Percentiles rank a stretch among this genome's conserved stretches.
These are phyloP conservation scores for Lasiodiplodia sp. DNA, from an alignment of 2,329 filamentous ascomycete genomes.

Conservation along the genomic window DNA sequence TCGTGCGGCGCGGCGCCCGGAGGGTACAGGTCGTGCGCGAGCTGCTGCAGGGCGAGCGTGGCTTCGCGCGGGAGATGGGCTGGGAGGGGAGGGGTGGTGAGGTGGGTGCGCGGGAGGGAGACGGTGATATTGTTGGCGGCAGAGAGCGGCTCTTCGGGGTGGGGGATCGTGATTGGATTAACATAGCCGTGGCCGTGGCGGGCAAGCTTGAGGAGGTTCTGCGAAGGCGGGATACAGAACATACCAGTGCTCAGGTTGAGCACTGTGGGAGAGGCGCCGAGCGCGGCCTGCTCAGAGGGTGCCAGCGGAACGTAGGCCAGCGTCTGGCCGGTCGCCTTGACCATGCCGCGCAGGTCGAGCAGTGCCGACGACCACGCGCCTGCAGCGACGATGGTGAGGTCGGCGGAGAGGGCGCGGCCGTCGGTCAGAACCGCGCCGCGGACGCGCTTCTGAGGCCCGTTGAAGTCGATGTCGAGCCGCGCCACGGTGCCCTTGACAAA, in stretches of 20 bases:
- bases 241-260: constrained; percentile 75
- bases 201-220: constrained; percentile 55
- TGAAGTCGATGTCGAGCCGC: constrained; percentile 49
- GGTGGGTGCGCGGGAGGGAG: constrained; percentile 57
- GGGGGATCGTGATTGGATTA: constrained; percentile 55
- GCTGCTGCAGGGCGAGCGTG: constrained; percentile 40
- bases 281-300: constrained; percentile 69
- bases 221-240: constrained; percentile 74
- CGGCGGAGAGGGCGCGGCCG: constrained; percentile 63
- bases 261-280: constrained; percentile 73
- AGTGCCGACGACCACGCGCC: constrained; percentile 86
- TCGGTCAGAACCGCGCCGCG: constrained; percentile 66
- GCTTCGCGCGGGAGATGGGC: constrained; percentile 45
- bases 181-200: constrained; percentile 60
- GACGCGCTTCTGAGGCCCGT: constrained; percentile 43
- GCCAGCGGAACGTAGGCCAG: constrained; percentile 80
- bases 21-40: constrained; percentile 35
- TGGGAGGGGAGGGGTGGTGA: constrained; percentile 41
- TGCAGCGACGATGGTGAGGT: constrained; percentile 80
- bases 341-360: constrained; percentile 77
- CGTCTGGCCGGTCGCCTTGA: constrained; percentile 81
- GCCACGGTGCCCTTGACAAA: constrained; percentile 60
- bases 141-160: constrained; percentile 48
- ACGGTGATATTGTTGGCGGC: constrained; percentile 47
- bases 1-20: constrained; percentile 39